These are phyloP conservation scores for Bertia moriformis DNA, from an alignment of 2,329 filamentous ascomycete species.

Conservation along the genomic window DNA sequence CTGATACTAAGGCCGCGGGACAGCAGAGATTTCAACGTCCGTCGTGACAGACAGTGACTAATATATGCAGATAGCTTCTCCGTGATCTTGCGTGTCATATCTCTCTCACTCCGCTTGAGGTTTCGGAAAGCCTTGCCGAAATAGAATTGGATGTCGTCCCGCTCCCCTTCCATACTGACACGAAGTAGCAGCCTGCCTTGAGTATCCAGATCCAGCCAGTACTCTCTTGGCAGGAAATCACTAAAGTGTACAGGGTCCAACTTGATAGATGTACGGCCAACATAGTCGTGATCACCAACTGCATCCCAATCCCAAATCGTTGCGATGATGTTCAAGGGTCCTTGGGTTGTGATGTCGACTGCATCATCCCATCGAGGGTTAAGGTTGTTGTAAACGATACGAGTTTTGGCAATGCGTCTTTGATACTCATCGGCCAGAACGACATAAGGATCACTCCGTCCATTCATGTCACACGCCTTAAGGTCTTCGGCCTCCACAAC, in stretches of 20 bases:
- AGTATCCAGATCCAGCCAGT: conserved; percentile 64
- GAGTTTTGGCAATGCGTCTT: conserved; percentile 59
- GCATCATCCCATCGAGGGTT: conserved; percentile 66
- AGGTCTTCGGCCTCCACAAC: conserved; percentile 65
- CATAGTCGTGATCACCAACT: conserved; percentile 61
- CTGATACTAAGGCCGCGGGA: conserved; percentile 20
- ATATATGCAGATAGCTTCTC: conserved; percentile 33
- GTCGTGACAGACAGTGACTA: conserved; percentile 34
- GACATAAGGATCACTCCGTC: conserved; percentile 61
- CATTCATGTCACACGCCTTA: conserved; percentile 63
- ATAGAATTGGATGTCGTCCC: conserved; percentile 67
- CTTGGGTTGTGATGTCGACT: conserved; percentile 59
- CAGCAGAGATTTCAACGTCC: conserved; percentile 46
- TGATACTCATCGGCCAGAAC: conserved; percentile 65
- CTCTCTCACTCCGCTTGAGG: conserved; percentile 60
- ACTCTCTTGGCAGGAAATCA: conserved; percentile 60
- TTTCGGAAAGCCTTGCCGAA: conserved; percentile 63
- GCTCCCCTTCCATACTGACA: conserved; percentile 65
- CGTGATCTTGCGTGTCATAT: conserved; percentile 64
- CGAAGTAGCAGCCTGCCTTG: conserved; percentile 56
- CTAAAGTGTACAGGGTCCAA: conserved; percentile 60
- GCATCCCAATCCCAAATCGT: conserved; percentile 70
- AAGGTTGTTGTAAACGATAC: conserved; percentile 56
- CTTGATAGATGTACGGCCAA: conserved; percentile 60
- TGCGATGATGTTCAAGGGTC: conserved; percentile 58